phyloP scores from a whole-genome alignment of 345 rosid genomes.

The Heritiera littoralis region DNA sequence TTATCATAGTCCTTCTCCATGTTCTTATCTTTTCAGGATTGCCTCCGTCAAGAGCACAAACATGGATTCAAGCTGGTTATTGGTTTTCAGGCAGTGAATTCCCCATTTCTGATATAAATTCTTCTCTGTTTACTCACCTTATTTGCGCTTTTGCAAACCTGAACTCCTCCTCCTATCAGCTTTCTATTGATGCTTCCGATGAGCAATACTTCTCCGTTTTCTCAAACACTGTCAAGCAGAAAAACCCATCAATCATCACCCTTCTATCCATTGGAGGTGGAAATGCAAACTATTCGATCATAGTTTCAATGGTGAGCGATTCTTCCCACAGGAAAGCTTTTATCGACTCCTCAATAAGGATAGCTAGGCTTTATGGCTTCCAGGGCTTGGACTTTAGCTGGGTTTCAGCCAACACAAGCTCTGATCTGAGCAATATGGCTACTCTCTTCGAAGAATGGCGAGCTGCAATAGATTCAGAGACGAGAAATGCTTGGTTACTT shows the following conservation, averaged over 20 bases:
- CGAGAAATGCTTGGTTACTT: not conserved
- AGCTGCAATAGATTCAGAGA: conserved; percentile 23
- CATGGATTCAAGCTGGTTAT: conserved; percentile 40
- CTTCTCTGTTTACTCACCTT: conserved; percentile 40
- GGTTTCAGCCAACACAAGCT: not conserved
- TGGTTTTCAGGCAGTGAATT: conserved; percentile 23
- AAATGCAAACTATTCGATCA: not conserved
- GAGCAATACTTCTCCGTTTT: conserved; percentile 18
- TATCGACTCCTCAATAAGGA: conserved; percentile 14
- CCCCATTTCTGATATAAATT: conserved; percentile 25
- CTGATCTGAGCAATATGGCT: conserved; percentile 22
- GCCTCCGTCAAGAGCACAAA: not conserved
- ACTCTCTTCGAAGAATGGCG: conserved; percentile 28
- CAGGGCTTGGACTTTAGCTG: conserved; percentile 34
- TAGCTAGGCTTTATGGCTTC: conserved; percentile 26
- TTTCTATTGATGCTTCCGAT: conserved; percentile 7
- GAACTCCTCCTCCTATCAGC: conserved; percentile 30
- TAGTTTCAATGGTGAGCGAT: conserved; percentile 18
- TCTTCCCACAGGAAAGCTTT: conserved; percentile 16
- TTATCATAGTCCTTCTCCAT: not conserved
- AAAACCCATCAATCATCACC: conserved; percentile 28
- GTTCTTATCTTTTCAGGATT: not conserved
- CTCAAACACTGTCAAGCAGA: conserved; percentile 15
- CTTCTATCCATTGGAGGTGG: conserved; percentile 30
- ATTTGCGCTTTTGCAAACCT: conserved; percentile 31